Base-by-base conservation (phyloP, 2,329 filamentous ascomycete species). In the Xylaria sp. region DNA sequence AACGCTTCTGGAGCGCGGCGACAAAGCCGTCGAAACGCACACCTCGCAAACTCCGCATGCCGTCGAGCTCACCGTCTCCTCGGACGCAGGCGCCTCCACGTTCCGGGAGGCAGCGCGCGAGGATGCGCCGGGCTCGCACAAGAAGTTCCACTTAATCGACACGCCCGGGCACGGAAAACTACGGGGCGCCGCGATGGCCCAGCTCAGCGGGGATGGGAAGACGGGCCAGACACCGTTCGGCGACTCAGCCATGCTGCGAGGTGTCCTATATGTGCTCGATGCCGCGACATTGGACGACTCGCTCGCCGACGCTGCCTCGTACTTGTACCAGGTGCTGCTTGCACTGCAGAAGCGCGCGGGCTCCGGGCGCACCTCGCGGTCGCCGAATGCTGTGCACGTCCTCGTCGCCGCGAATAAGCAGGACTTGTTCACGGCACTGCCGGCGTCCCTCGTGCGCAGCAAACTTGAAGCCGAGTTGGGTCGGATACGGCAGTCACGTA, bases 101-200 rank as follows among this genome's bases (percentile, higher is more conserved):
- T 87, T 84, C 81, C 82, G 83, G 66, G 78, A 82, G 69, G 84
- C 77, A 59, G 84, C 90, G 76, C 87, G 88, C 80, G 87, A 89
- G 73, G 84, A 87, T 70, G 78, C 82, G 48, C 82, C 83, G 64
- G 84, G 86, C 66, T 82, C 81, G 61, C 89, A 91, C 78, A 90
- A 88, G 73, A 91, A 90, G 78, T 93, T 96, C 79, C 84, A 92
- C 50, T 84, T 98, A 41, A 83, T 93, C 77, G 96, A 99, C 82
- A 98, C 95, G 0, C 96, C 96, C 0, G 96, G 96, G 48, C 96
- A 99, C 83, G 94, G 94, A 76, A 99, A 99, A 83, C 89, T 99
- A 68, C 93, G 96, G 70, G 87, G 89, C 75, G 85, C 89, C 73
- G 90, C 92, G 3, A 84, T 92, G 68, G 81, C 84, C 51, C 83